phyloP scores from a whole-genome alignment of 2,329 filamentous ascomycete species.

The Talaromyces sp. region DNA sequence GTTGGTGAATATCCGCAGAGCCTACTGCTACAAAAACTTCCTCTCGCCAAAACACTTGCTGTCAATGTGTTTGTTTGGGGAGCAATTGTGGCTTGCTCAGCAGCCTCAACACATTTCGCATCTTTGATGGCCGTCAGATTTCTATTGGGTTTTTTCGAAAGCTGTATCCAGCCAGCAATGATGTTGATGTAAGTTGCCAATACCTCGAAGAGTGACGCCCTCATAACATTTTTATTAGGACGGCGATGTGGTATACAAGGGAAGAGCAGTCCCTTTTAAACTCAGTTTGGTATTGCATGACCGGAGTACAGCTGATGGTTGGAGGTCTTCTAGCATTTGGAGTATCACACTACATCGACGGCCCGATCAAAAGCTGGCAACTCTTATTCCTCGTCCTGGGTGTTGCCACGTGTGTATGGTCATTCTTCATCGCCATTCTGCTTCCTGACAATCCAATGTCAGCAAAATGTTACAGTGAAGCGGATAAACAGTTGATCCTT shows the following conservation, averaged over 20 bases:
- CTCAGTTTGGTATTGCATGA: conserved; percentile 15
- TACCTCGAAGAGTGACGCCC: conserved; percentile 11
- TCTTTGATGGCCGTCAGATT: conserved; percentile 14
- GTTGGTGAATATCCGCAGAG: conserved; percentile 12
- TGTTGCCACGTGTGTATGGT: neutral
- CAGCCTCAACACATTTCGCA: conserved; percentile 9
- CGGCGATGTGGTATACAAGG: conserved; percentile 24
- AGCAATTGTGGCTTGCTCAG: conserved; percentile 12
- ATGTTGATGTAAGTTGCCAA: conserved; percentile 20
- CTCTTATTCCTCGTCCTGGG: neutral
- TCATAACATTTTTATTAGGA: neutral
- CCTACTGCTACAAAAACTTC: conserved; percentile 12
- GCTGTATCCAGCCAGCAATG: conserved; percentile 25
- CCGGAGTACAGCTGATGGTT: neutral
- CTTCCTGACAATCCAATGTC: conserved; percentile 63
- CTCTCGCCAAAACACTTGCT: conserved; percentile 14
- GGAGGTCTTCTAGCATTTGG: conserved; percentile 18
- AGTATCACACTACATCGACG: conserved; percentile 15
- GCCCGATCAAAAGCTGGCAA: neutral
- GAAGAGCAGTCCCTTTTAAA: conserved; percentile 32
- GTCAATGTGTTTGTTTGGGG: conserved; percentile 16
- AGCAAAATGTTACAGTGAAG: conserved; percentile 59
- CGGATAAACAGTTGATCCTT: conserved; percentile 56
- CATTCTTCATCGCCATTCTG: conserved; percentile 50
- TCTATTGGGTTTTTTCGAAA: conserved; percentile 19